These are phyloP conservation scores for Leucosporidium scottii DNA, from an alignment of 768 basidiomycete species.

Conservation along the genomic window DNA sequence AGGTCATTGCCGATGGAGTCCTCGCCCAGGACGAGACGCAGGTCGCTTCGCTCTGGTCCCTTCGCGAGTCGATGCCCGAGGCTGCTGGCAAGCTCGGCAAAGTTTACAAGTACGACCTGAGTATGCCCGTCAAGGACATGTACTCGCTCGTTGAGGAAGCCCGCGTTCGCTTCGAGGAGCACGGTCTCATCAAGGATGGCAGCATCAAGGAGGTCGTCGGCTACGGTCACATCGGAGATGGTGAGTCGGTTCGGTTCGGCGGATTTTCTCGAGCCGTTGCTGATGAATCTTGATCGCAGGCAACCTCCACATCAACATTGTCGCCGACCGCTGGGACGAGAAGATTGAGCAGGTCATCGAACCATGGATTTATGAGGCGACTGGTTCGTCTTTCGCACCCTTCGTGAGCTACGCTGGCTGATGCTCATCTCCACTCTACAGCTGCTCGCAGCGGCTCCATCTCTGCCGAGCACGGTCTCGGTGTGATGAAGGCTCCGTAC, in stretches of 20 bases:
- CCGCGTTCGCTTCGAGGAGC: conserved; percentile 56
- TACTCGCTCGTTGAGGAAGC: conserved; percentile 78
- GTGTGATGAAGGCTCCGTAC: conserved; percentile 87
- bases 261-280: neutral
- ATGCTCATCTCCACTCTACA: conserved; percentile 9
- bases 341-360: conserved; percentile 83
- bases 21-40: conserved; percentile 85
- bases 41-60: conserved; percentile 79
- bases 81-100: conserved; percentile 88
- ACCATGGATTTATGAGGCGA: conserved; percentile 79
- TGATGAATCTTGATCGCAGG: conserved; percentile 44
- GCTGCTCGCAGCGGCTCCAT: conserved; percentile 69
- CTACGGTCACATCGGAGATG: conserved; percentile 95
- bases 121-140: conserved; percentile 77
- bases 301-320: conserved; percentile 86
- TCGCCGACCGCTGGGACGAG: conserved; percentile 70
- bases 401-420: neutral
- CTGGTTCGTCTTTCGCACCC: conserved; percentile 50
- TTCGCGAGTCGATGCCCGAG: conserved; percentile 88
- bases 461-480: conserved; percentile 95
- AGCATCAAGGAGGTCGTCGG: conserved; percentile 75
- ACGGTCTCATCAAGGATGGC: conserved; percentile 43
- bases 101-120: conserved; percentile 83
- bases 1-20: conserved; percentile 78
- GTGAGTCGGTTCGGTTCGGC: conserved; percentile 49